Evolutionary conservation across 352 stramenopile species (phyloP), one percentile per base, ranked within the genome.

Genomic region (Pythium guiyangense): DNA sequence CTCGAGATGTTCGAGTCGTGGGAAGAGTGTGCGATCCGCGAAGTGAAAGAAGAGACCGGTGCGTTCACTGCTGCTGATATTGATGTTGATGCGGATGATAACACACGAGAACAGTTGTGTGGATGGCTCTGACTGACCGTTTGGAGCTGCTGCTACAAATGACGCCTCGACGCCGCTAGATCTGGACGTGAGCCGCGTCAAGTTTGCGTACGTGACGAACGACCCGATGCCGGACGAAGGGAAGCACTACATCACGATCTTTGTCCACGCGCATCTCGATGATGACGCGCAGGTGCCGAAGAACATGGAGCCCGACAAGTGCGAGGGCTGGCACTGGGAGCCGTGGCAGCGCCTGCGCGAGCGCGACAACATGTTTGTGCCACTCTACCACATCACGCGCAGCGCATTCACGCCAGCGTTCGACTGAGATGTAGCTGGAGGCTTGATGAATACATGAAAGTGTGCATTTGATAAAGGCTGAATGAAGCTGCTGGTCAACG

Each of bases 191-290:
- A 65, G 69, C 14, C 60, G 62, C 40, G 63, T 69, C 35, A 72
- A 53, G 50, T 88, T 94, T 53, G 72, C 78, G 18, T 86, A 84
- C 47, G 79, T 88, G 49, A 94, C 84, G 11, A 94, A 94, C 64
- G 84, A 94, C 62, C 73, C 72, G 8, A 94, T 92, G 81, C 68
- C 87, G 58, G 70, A 88, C 54, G 78, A 92, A 58, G 73, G 62
- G 59, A 92, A 91, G 57, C 84, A 94, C 64, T 94, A 92, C 69
- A 90, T 92, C 53, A 94, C 84, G 44, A 88, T 94, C 60, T 80
- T 92, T 51, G 88, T 91, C 77, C 78, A 91, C 49, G 80, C 82
- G 3, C 54, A 54, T 3, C 75, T 94, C 39, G 59, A 67, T n/a
- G 59, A 68, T n/a, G 56, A 69, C 27, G 60, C 62, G 34, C 79